Conservation (phyloP, 73 alveolate species). For the Paramecium biaurelia region DNA sequence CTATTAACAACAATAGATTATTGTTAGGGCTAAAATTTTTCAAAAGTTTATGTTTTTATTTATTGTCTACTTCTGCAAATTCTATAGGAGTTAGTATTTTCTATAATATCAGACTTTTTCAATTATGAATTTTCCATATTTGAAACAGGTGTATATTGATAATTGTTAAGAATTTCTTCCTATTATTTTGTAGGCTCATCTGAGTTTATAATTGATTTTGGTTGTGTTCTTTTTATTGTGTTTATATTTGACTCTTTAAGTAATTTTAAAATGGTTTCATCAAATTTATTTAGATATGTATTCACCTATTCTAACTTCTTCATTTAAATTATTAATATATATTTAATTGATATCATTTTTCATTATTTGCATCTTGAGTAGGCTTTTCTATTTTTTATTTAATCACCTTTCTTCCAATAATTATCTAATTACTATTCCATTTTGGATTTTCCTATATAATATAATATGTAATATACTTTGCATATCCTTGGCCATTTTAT, state of each 20-base stretch:
- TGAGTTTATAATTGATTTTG: neutral
- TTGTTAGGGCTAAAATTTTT: neutral
- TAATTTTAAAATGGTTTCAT: neutral
- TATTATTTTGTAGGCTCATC: neutral
- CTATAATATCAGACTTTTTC: neutral
- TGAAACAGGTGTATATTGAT: neutral
- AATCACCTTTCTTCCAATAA: slow-evolving; percentile 7
- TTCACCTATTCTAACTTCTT: slow-evolving; percentile 21
- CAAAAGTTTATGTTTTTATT: neutral
- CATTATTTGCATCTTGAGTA: neutral
- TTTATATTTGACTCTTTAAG: neutral
- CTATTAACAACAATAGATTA: neutral
- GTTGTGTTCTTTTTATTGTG: neutral
- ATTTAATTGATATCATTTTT: neutral
- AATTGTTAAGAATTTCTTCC: neutral
- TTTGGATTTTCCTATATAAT: neutral
- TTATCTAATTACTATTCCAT: neutral
- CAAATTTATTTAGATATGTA: neutral
- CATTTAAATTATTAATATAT: slow-evolving; percentile 1
- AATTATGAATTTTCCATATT: neutral
- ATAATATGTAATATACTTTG: neutral
- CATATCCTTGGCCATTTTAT: neutral
- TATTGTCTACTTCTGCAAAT: neutral
- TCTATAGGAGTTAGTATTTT: neutral
- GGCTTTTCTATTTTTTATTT: neutral